Evolutionary conservation across 441 rosid species (phyloP), one percentile per base, ranked within the genome.

Genomic region (Iberis amara): DNA sequence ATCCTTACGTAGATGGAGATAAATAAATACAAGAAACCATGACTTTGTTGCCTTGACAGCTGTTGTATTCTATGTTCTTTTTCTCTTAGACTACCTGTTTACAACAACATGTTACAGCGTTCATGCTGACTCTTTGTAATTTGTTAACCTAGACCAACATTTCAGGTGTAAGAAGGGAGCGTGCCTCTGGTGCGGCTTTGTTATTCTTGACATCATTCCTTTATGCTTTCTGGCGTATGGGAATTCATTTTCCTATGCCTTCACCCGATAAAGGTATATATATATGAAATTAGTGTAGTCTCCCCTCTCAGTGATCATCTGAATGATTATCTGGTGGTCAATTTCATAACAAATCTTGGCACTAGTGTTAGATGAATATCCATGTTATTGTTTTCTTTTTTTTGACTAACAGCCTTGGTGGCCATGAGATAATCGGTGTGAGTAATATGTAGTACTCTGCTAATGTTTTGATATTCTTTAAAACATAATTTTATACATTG

Each of bases 201-300:
- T 51, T 88, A 45, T 88, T 88, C 73, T 79, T 85, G 74, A 59
- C 81, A 54, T 89, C 84, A 28, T 88, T 81, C 71, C 87, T 88
- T 41, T 88, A 88, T 70, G 91, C 80, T 62, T 88, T 88, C 61
- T 88, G 96, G 96, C 91, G 96, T 64, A 78, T 88, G 96, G 96
- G 96, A 68, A 66, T 88, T 72, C 96, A 88, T 73, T 88, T 88
- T 43, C 96, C 91, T 31, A 88, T 88, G 94, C 94, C 91, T 68
- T 82, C 94, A 6, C 76, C 80, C 7, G 87, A 85, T 61, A 85
- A 78, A 75, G 91, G 96, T 85, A 59, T 18, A 18, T 18, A 18
- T 18, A 18, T 18, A 18, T 18, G 21, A 18, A 1, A 18, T 18
- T 18, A 18, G 21, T 18, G 21, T 35, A 15, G 32, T 23, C 47